A percentile compares a stretch with the other conserved stretches of the same genome.
Evolutionary conservation across 2,329 filamentous ascomycete genomes (phyloP).

Genomic region (Pestalotiopsis sp.): DNA sequence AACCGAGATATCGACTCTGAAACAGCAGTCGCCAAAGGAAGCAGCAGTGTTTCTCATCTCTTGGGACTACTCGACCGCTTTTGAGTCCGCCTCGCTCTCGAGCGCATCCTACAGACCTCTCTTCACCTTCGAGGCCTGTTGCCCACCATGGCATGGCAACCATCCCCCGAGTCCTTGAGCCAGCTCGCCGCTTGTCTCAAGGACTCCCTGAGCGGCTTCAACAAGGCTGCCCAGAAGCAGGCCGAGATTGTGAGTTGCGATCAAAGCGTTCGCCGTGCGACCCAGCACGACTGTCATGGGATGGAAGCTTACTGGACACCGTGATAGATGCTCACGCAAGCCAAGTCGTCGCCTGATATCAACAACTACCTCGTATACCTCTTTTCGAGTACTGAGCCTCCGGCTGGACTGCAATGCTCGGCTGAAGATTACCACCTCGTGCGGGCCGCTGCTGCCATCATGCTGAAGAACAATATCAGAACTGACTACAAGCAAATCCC

Average conservation of each 20-base stretch:
- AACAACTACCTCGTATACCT: slow-evolving; percentile 97
- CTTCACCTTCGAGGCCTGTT: slow-evolving; percentile 9
- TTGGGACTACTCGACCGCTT: neutral
- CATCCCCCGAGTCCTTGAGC: slow-evolving; percentile 80
- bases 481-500: slow-evolving; percentile 75
- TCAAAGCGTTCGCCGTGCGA: slow-evolving; percentile 1
- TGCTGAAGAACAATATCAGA: slow-evolving; percentile 93
- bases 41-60: neutral
- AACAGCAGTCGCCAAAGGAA: neutral
- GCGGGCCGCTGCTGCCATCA: slow-evolving; percentile 85
- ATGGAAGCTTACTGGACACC: neutral
- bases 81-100: neutral
- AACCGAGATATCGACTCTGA: neutral
- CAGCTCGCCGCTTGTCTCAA: slow-evolving; percentile 88
- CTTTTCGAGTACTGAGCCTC: slow-evolving; percentile 71
- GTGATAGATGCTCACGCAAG: slow-evolving; percentile 85
- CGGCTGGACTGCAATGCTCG: slow-evolving; percentile 62
- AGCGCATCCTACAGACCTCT: neutral
- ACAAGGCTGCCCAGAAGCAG: slow-evolving; percentile 81
- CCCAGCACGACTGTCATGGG: neutral
- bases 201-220: slow-evolving; percentile 86
- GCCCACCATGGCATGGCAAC: slow-evolving; percentile 84
- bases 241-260: slow-evolving; percentile 74
- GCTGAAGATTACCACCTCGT: slow-evolving; percentile 71
- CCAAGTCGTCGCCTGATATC: slow-evolving; percentile 86